Base-by-base conservation (phyloP, 1,284 basidiomycete species). In the Ustilago trichophora region DNA sequence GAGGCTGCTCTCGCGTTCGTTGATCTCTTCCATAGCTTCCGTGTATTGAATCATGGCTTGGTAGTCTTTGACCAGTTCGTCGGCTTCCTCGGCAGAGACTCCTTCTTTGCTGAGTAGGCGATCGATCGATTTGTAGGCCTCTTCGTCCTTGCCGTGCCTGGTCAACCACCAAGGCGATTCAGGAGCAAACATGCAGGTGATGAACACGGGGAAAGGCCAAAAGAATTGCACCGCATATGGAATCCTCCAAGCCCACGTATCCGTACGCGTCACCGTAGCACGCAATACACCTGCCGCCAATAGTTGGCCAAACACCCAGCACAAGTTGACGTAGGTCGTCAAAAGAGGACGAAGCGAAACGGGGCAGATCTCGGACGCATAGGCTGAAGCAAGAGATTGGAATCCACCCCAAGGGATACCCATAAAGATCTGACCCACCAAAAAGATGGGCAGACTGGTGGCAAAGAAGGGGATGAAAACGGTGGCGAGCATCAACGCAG, bases 291-390 rank as follows among this genome's bases (percentile, higher is more conserved):
- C 85, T 0, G 83, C 80, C 4, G 82, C 81, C 16, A 85, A 46
- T 25, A 80, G 42, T 40, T 78, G 76, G 0, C 80, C 80, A n/a
- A 80, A 63, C 21, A 76, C 85, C 84, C 84, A 85, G 75, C 83
- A 84, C 54, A 84, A 78, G 76, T 84, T 84, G 53, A 85, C 82
- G 68, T 83, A 85, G 22, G 84, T 82, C 12, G 84, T 85, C n/a
- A 85, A 73, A 67, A 83, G 83, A 18, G 80, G 82, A 24, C 85
- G 83, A 0, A 85, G 78, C 10, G 80, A 76, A 29, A 83, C 83
- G 2, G 85, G 85, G 38, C 82, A 83, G 29, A 86, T 80, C 44
- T 86, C 85, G 27, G 83, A 82, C 8, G 85, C 85, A 52, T 85
- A 86, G 0, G 83, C 77, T 0, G 83, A 83, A 2, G 83, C 83